Evolutionary conservation across 495 filamentous ascomycete genomes (phyloP).

Genomic region (Penicillium herquei): DNA sequence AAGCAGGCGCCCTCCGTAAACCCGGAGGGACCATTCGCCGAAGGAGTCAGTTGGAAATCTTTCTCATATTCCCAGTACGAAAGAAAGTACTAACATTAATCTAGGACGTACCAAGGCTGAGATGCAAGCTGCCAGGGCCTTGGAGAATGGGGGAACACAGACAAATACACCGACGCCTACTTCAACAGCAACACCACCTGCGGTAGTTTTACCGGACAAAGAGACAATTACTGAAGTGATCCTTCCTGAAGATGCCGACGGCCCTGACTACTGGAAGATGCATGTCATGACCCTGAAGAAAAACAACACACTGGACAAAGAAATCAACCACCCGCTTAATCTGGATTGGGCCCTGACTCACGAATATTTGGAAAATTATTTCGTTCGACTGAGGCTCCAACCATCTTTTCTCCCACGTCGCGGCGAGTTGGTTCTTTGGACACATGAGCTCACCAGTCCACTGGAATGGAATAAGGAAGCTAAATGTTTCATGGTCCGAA

Average conservation of each 20-base stretch:
- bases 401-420: conserved; percentile 53
- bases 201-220: no score
- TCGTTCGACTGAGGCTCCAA: conserved; percentile 38
- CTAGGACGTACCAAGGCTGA: conserved; percentile 19
- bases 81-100: conserved; percentile 4
- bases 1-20: no score
- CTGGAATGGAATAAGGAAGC: conserved; percentile 33
- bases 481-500: conserved; percentile 32
- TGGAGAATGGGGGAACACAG: background rate
- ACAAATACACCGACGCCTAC: background rate
- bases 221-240: background rate
- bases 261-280: conserved; percentile 50
- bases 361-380: conserved; percentile 31
- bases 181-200: no score
- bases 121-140: conserved; percentile 11
- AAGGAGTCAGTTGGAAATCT: no score
- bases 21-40: no score
- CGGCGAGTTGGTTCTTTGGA: conserved; percentile 60
- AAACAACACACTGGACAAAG: conserved; percentile 35
- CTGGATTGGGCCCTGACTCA: conserved; percentile 55
- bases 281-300: conserved; percentile 49
- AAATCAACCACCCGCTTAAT: conserved; percentile 46
- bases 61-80: no score
- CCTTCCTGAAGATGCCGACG: conserved; percentile 37
- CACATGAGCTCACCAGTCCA: conserved; percentile 33